These are phyloP conservation scores for Agrostemma githago DNA, from an alignment of 148 eudicot genomes.

Conservation along the genomic window DNA sequence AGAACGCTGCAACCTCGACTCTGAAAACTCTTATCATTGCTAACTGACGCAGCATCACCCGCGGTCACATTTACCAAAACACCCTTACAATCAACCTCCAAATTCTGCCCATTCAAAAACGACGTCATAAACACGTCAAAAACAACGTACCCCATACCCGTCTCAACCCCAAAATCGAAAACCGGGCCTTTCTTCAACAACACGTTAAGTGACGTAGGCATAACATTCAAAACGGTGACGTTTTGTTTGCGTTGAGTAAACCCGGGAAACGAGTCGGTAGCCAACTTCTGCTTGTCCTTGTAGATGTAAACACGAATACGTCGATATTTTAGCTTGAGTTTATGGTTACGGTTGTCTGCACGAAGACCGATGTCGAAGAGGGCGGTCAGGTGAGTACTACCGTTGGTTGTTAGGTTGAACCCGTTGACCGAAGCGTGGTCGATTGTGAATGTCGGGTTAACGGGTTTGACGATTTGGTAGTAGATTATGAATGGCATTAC, in stretches of 20 bases:
- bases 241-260: constrained; percentile 9
- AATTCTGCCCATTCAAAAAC: background rate
- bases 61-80: constrained; percentile 15
- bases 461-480: constrained; percentile 12
- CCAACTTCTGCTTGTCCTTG: constrained; percentile 19
- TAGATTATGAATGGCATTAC: constrained; percentile 16
- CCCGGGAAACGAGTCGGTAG: constrained; percentile 7
- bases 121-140: constrained; percentile 23
- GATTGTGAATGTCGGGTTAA: constrained; percentile 24
- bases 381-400: constrained; percentile 20
- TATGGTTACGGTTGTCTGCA: constrained; percentile 27
- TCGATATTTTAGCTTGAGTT: constrained; percentile 17
- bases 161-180: constrained; percentile 13
- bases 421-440: constrained; percentile 19
- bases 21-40: background rate
- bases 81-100: constrained; percentile 27
- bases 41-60: background rate
- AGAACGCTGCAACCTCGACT: constrained; percentile 12
- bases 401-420: constrained; percentile 30
- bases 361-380: constrained; percentile 16
- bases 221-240: background rate
- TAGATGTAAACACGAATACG: constrained; percentile 3
- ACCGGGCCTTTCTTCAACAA: constrained; percentile 7
- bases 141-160: constrained; percentile 15
- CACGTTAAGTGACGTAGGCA: constrained; percentile 4